Evolutionary conservation across 441 rosid species (phyloP), one percentile per base, ranked within the genome.

Genomic region (Adansonia gregorii): DNA sequence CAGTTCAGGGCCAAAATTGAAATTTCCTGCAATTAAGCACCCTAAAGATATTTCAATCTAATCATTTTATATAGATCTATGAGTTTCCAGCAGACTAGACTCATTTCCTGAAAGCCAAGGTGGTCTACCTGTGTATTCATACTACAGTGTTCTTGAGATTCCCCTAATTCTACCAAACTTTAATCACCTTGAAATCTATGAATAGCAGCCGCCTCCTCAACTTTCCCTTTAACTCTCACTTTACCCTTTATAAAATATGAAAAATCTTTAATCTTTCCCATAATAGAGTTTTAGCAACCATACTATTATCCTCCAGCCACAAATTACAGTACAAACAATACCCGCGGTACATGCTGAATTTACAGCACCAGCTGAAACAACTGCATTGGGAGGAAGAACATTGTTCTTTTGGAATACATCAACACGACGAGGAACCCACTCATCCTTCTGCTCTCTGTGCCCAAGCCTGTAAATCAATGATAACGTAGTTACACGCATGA

Each of bases 391-490:
- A 79, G 98, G 98, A 74, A 96, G 81, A 65, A 90, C 85, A 83
- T 93, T 94, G 51, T 92, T 77, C 87, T 80, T 90, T 78, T 89
- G 91, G 79, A 95, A 95, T 51, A 92, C 81, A 4, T 92, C 97
- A 79, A 95, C 83, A 59, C 98, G 99, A 41, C 97, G 98, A 81
- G 99, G 99, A 76, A 76, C 79, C 97, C 97, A 94, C 81, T 94
- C 98, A 86, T 95, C 99, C 88, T 94, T 95, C 87, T 95, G 99
- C 86, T 95, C 99, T 83, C 94, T 90, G 77, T 94, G 98, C 46
- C 99, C 99, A 79, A 96, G 99, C 89, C 98, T 96, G 85, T 15
- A 79, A 51, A 58, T 79, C 68, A 79, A 74, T 63, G n/a, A 60
- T 31, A 48, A 70, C 24, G 64, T 81, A 70, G 31, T 86, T 59